These are phyloP conservation scores for Pythium periplocum DNA, from an alignment of 352 stramenopile genomes.

Conservation along the genomic window DNA sequence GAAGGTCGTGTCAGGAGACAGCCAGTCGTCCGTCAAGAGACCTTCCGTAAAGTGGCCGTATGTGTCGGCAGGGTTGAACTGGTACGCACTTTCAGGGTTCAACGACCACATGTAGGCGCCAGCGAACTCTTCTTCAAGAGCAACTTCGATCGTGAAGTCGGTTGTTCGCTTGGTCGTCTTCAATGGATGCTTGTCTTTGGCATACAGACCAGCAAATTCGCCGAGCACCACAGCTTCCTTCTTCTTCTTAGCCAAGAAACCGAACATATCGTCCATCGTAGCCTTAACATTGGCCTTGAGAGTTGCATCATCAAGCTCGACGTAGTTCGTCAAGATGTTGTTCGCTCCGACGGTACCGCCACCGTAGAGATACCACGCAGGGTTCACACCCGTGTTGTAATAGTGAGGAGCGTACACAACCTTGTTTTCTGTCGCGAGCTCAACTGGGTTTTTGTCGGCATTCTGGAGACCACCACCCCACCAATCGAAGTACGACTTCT, in stretches of 20 bases:
- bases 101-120: slow-evolving; percentile 81
- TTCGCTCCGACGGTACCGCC: slow-evolving; percentile 26
- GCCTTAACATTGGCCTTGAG: slow-evolving; percentile 50
- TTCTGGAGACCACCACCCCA: slow-evolving; percentile 53
- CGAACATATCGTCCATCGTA: slow-evolving; percentile 72
- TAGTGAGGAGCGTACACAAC: slow-evolving; percentile 73
- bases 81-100: slow-evolving; percentile 71
- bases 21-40: slow-evolving; percentile 60
- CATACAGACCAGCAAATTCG: slow-evolving; percentile 64
- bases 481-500: slow-evolving; percentile 58
- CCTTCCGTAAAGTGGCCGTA: slow-evolving; percentile 60
- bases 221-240: slow-evolving; percentile 53
- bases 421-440: slow-evolving; percentile 43
- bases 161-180: slow-evolving; percentile 60
- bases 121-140: slow-evolving; percentile 44
- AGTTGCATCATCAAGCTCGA: slow-evolving; percentile 50
- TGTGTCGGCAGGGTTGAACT: slow-evolving; percentile 64
- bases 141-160: slow-evolving; percentile 62
- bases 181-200: slow-evolving; percentile 39
- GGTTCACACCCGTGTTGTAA: slow-evolving; percentile 67
- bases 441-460: slow-evolving; percentile 33
- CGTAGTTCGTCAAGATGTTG: slow-evolving; percentile 24
- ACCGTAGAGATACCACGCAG: slow-evolving; percentile 59
- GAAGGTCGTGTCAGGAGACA: slow-evolving; percentile 60
- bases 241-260: slow-evolving; percentile 43